These are phyloP conservation scores for Pisolithus tinctorius DNA, from an alignment of 768 basidiomycete species.

Conservation along the genomic window DNA sequence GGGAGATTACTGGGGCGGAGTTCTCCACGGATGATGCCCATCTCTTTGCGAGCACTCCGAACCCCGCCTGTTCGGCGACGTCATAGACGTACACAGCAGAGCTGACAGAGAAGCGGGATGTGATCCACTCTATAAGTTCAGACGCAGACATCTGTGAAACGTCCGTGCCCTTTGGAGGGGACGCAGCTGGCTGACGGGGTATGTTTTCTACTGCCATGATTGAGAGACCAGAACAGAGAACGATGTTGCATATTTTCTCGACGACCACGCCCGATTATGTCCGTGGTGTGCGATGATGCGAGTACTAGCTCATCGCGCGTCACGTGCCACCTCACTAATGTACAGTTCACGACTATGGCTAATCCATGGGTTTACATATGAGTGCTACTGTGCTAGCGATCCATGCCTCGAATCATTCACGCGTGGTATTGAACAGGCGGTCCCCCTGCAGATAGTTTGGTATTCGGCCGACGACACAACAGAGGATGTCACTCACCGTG, in stretches of 20 bases:
- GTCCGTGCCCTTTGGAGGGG: background rate
- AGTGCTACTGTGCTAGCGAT: background rate
- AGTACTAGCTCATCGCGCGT: background rate
- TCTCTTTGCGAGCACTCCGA: constrained; percentile 64
- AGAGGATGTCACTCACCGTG: constrained; percentile 46
- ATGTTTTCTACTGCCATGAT: constrained; percentile 18
- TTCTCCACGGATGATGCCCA: constrained; percentile 42
- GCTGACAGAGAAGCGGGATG: constrained; percentile 48
- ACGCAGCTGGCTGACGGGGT: background rate
- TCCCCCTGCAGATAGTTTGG: constrained; percentile 53
- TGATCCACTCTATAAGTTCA: constrained; percentile 59
- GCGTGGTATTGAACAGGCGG: constrained; percentile 74
- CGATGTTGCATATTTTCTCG: no score
- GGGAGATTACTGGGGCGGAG: constrained; percentile 51
- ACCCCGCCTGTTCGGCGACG: constrained; percentile 77
- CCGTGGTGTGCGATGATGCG: background rate
- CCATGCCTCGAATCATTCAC: constrained; percentile 7
- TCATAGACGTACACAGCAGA: constrained; percentile 78
- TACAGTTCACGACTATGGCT: no score
- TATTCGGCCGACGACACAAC: background rate
- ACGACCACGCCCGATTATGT: background rate
- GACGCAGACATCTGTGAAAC: constrained; percentile 39
- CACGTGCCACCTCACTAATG: no score
- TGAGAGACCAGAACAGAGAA: background rate
- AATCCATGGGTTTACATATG: background rate